phyloP scores from a whole-genome alignment of 2,329 filamentous ascomycete genomes.

The Daldinia eschscholtzii region DNA sequence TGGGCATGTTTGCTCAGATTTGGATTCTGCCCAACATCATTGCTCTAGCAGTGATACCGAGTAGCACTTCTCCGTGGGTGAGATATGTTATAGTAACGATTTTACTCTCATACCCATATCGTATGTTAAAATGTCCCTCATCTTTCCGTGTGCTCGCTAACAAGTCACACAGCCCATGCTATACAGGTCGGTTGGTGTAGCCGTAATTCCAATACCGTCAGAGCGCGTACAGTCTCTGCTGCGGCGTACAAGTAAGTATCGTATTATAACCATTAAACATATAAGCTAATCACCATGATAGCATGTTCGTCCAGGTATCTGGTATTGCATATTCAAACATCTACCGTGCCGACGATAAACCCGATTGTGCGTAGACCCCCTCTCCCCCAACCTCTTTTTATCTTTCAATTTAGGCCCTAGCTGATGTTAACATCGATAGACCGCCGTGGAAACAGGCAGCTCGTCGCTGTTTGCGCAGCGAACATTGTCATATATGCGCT shows the following conservation, averaged over 20 bases:
- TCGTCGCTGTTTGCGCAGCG: slow-evolving; percentile 51
- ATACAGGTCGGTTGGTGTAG: slow-evolving; percentile 57
- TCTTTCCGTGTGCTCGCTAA: slow-evolving; percentile 18
- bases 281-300: slow-evolving; percentile 26
- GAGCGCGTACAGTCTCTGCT: slow-evolving; percentile 56
- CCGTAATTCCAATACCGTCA: slow-evolving; percentile 55
- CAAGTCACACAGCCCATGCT: slow-evolving; percentile 49
- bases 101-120: slow-evolving; percentile 53
- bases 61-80: slow-evolving; percentile 49
- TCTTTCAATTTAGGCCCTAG: neutral
- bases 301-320: slow-evolving; percentile 61
- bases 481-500: slow-evolving; percentile 53
- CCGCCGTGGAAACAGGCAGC: slow-evolving; percentile 56
- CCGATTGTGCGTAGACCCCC: slow-evolving; percentile 49
- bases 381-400: neutral
- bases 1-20: slow-evolving; percentile 51
- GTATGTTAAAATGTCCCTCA: slow-evolving; percentile 22
- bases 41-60: slow-evolving; percentile 50
- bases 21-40: slow-evolving; percentile 54
- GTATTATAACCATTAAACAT: neutral
- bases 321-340: slow-evolving; percentile 62
- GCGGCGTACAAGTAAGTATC: slow-evolving; percentile 54
- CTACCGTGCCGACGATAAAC: slow-evolving; percentile 61
- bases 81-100: slow-evolving; percentile 52
- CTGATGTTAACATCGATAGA: slow-evolving; percentile 41